Percentiles rank a stretch among this genome's conserved stretches.
Conservation (phyloP, 176 grass and related monocot genomes). For the Oryza officinalis region DNA sequence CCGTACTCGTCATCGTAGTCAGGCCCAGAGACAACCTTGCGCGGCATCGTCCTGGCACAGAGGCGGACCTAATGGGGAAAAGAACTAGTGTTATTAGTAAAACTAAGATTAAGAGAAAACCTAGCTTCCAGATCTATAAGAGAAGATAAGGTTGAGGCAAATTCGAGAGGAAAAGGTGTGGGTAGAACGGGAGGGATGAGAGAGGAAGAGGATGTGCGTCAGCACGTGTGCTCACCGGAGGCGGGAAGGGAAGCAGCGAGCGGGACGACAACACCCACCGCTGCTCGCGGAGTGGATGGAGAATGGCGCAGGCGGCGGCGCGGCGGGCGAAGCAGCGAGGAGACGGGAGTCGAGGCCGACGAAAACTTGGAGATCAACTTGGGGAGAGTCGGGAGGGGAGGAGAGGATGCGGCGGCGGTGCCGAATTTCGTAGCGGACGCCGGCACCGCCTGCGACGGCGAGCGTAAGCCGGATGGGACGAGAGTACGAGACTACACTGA, state of each 20-base stretch:
- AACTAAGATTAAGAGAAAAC: neutral
- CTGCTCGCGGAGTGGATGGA: neutral
- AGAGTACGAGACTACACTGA: too few relatives aligned
- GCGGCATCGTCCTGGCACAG: conserved; percentile 65
- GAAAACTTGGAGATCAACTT: too few relatives aligned
- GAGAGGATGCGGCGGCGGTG: too few relatives aligned
- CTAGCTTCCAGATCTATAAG: neutral
- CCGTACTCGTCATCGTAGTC: conserved; percentile 58
- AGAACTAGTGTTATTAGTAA: neutral
- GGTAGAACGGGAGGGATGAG: neutral
- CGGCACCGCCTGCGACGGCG: too few relatives aligned
- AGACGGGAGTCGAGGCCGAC: neutral
- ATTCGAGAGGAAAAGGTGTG: neutral
- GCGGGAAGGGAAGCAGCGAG: too few relatives aligned
- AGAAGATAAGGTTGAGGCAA: neutral
- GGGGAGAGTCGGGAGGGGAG: too few relatives aligned
- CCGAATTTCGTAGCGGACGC: too few relatives aligned
- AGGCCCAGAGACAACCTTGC: conserved; percentile 67
- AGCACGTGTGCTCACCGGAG: neutral
- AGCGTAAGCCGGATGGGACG: too few relatives aligned
- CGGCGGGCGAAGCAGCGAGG: neutral
- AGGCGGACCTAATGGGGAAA: neutral
- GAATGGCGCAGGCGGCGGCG: neutral
- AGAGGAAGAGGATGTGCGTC: neutral
- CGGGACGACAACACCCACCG: neutral